Evolutionary conservation across 148 eudicot species (phyloP), one percentile per base, ranked within the genome.

Genomic region (Rhododendron kiyosumense): DNA sequence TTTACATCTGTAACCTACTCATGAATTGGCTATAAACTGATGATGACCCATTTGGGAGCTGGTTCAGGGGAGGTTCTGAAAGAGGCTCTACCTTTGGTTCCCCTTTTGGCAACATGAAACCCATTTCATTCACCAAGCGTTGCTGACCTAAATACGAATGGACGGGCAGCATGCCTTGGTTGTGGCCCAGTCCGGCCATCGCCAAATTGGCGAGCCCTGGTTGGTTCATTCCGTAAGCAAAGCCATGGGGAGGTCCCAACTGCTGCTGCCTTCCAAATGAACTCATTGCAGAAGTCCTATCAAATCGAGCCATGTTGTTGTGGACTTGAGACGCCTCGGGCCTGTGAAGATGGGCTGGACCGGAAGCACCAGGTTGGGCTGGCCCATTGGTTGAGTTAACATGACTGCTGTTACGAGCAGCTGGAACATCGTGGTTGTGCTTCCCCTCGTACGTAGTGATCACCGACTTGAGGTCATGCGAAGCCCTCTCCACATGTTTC

Each of bases 401-500:
- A 32, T 90, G 92, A 38, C 89, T 90, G 90, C 91, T 93, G 83
- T 87, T 93, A 12, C 94, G 93, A n/a, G 94, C 93, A 63, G 95
- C 91, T 11, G 95, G 95, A 54, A 93, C 95, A 78, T 92, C 94
- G 43, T 93, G 95, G 76, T 93, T 93, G 90, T 93, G 95, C 73
- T 93, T 93, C 32, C 95, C 94, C 84, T 93, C 94, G 28, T 93
- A 93, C 0, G 95, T 93, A 0, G 95, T 93, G 85, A 93, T 90
- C 67, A 93, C 95, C 2, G 91, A 93, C 84, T 92, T 93, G 48
- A 91, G 90, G 90, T 93, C 93, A 83, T 92, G 93, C 2, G 93
- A 92, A 32, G 95, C 95, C 87, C 95, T 89, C 90, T 93, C 95
- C 41, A 93, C 94, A 48, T 92, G 95, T 81, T 93, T 93, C 82